Evolutionary conservation across 2,329 filamentous ascomycete genomes (phyloP).

Genomic region (Fusarium sp.): DNA sequence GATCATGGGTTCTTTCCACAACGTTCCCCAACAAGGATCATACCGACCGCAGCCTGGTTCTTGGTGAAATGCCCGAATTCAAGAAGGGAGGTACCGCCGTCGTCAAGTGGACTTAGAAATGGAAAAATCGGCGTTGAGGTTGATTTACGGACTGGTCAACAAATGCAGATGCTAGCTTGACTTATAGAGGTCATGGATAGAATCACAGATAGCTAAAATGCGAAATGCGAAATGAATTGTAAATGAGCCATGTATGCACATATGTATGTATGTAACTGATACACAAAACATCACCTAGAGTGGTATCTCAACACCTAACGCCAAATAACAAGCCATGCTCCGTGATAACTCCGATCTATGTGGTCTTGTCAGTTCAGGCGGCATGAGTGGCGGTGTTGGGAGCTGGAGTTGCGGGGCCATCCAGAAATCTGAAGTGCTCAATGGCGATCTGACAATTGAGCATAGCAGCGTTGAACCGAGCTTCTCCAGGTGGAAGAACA

Average conservation of each 20-base stretch:
- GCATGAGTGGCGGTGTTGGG: slow-evolving; percentile 5
- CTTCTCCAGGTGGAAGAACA: slow-evolving; percentile 89
- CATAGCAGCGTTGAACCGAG: slow-evolving; percentile 88
- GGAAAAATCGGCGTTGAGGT: slow-evolving; percentile 31
- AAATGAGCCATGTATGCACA: neutral
- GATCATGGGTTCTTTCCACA: slow-evolving; percentile 80
- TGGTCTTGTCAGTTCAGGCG: slow-evolving; percentile 2
- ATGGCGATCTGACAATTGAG: slow-evolving; percentile 90
- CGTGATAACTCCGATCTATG: neutral
- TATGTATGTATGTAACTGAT: neutral
- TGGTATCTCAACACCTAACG: slow-evolving; percentile 44
- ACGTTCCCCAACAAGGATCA: slow-evolving; percentile 87
- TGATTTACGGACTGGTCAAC: slow-evolving; percentile 9
- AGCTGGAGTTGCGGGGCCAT: slow-evolving; percentile 53
- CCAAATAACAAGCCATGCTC: slow-evolving; percentile 23
- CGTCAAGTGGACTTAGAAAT: slow-evolving; percentile 62
- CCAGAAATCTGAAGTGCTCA: slow-evolving; percentile 78
- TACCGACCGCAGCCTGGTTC: slow-evolving; percentile 68
- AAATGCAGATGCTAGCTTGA: slow-evolving; percentile 7
- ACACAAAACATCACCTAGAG: slow-evolving; percentile 25
- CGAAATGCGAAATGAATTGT: neutral
- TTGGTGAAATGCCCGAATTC: slow-evolving; percentile 71
- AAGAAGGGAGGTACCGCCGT: slow-evolving; percentile 72
- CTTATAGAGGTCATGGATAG: slow-evolving; percentile 24
- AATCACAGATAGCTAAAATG: slow-evolving; percentile 2